phyloP scores from a whole-genome alignment of 148 eudicot genomes.

The Spergularia bocconei region DNA sequence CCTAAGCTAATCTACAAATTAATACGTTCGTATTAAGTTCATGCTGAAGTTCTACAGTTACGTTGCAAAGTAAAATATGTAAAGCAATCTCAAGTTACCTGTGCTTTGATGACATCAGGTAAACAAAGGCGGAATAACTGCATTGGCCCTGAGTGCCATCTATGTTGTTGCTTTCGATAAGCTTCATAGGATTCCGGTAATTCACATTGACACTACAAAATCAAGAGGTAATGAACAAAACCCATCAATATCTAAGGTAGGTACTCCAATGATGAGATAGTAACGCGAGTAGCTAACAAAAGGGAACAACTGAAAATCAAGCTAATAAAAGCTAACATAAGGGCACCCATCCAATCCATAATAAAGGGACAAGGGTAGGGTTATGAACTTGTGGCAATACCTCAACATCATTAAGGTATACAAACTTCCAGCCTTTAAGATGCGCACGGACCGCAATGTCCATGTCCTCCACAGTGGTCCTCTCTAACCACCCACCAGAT shows the following conservation, averaged over 20 bases:
- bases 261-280: neutral
- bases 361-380: conserved; percentile 14
- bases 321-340: conserved; percentile 22
- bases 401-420: conserved; percentile 96
- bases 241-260: conserved; percentile 11
- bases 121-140: conserved; percentile 93
- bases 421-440: conserved; percentile 94
- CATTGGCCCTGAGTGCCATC: conserved; percentile 99
- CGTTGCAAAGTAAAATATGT: neutral
- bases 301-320: neutral
- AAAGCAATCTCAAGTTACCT: conserved; percentile 41
- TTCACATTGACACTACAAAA: conserved; percentile 86
- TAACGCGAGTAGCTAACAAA: neutral
- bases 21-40: conserved; percentile 5
- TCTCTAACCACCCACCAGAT: conserved; percentile 98
- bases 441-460: conserved; percentile 99
- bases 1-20: conserved; percentile 72
- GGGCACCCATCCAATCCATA: conserved; percentile 15
- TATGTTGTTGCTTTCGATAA: conserved; percentile 86
- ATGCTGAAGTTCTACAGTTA: neutral
- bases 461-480: conserved; percentile 99
- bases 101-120: conserved; percentile 68
- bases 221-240: conserved; percentile 2
- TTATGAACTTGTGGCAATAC: conserved; percentile 33
- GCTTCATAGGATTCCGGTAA: conserved; percentile 98